Percentiles rank a stretch among this genome's conserved stretches.
Evolutionary conservation across 192 early-diverging fungal genomes (phyloP).

Genomic region (Entomortierella lignicola): DNA sequence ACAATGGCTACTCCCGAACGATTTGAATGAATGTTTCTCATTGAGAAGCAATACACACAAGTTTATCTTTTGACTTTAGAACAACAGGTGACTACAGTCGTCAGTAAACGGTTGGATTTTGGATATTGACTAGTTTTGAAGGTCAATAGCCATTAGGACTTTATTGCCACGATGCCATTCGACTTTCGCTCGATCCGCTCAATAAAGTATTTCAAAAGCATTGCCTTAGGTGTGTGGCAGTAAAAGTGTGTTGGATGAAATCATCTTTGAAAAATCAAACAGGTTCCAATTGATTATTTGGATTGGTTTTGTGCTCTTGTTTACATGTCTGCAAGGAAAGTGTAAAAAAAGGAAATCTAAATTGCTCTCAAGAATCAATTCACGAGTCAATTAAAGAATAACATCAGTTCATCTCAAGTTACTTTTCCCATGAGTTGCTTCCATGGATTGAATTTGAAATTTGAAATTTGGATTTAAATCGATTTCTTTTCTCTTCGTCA

Average conservation of each 20-base stretch:
- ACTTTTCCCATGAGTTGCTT: no score
- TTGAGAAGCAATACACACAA: conserved; percentile 26
- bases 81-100: background rate
- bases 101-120: conserved; percentile 2
- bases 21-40: conserved; percentile 20
- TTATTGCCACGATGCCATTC: conserved; percentile 4
- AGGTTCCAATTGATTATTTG: no score
- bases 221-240: background rate
- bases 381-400: no score
- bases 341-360: no score
- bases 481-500: no score
- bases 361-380: no score
- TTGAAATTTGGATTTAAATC: no score
- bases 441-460: no score
- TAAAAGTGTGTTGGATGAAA: background rate
- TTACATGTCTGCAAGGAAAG: no score
- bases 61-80: conserved; percentile 15
- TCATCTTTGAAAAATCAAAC: background rate
- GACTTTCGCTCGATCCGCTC: background rate
- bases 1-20: conserved; percentile 20
- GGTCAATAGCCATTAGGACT: conserved; percentile 9
- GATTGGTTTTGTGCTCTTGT: no score
- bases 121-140: conserved; percentile 6
- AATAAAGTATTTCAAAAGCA: background rate
- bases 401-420: no score